Evolutionary conservation across 768 basidiomycete species (phyloP), one percentile per base, ranked within the genome.

Genomic region (Cystofilobasidium capitatum): DNA sequence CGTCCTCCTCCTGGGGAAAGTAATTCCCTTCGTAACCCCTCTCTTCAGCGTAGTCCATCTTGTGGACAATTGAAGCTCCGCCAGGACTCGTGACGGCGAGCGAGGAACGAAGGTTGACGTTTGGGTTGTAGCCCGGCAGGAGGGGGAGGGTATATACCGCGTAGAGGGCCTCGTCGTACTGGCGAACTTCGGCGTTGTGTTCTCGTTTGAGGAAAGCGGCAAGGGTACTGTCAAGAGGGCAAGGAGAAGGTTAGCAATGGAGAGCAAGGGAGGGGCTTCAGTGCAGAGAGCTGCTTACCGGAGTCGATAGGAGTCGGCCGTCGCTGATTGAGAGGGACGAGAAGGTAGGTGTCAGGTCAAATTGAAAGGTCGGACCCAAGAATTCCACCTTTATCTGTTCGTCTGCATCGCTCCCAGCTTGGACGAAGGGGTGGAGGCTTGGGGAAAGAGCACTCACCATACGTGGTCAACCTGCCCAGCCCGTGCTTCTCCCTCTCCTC

Each of bases 91-190:
- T 81, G 3, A 84, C 80, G 14, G 86, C 83, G 3, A 81, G 84
- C 0, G 89, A 90, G 0, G 89, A 91, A n/a, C 93, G 87, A 33
- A 96, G 79, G 69, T 88, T 90, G 3, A 87, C 85, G 47, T 85
- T 83, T 1, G 88, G 87, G 0, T 88, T 87, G 72, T 97, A 97
- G 0, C 93, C 93, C 10, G 93, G 90, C 20, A 96, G 81, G 4
- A 97, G 81, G 1, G 93, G 93, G 0, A 94, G 81, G 75, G 74
- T 97, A 94, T 80, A 93, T 86, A 93, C 92, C 65, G 86, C 88
- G 79, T 96, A 96, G 69, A 94, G 77, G 0, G 91, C 92, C 78
- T 97, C 93, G 75, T 96, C 93, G 71, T 90, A 97, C 0, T 90
- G 82, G 68, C 93, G 81, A 79, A 81, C 76, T 2, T 76, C 76